Percentiles rank a stretch among this genome's conserved stretches.
Conservation (phyloP, 495 filamentous ascomycete genomes). For the Choiromyces venosus region DNA sequence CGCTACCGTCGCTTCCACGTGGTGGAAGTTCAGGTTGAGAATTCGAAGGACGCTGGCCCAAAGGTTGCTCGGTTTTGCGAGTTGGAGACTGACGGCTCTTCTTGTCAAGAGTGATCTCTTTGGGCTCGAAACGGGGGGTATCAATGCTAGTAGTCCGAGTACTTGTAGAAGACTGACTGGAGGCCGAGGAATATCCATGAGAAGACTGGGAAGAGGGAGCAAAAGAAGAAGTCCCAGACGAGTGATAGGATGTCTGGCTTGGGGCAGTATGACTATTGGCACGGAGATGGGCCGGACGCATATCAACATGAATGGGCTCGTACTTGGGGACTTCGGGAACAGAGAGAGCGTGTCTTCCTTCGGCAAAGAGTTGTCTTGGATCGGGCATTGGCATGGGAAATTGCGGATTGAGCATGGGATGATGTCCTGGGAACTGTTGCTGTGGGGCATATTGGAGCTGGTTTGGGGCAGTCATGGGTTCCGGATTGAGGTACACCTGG, state of each 20-base stretch:
- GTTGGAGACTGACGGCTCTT: slow-evolving; percentile 28
- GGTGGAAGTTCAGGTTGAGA: slow-evolving; percentile 29
- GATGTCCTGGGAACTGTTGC: slow-evolving; percentile 24
- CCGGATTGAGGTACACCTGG: slow-evolving; percentile 27
- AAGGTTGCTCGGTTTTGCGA: slow-evolving; percentile 15
- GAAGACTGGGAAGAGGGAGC: slow-evolving; percentile 36
- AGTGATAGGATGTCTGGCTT: slow-evolving; percentile 28
- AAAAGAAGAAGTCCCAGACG: slow-evolving; percentile 33
- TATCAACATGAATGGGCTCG: slow-evolving; percentile 25
- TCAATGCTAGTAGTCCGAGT: slow-evolving; percentile 40
- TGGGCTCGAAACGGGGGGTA: slow-evolving; percentile 37
- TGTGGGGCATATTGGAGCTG: slow-evolving; percentile 33
- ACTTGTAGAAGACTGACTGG: slow-evolving; percentile 36
- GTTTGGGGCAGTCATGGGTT: slow-evolving; percentile 8
- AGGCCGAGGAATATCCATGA: slow-evolving; percentile 39
- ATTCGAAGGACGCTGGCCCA: slow-evolving; percentile 22
- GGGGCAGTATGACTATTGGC: slow-evolving; percentile 17
- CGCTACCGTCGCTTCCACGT: slow-evolving; percentile 32
- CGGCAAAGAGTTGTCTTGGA: slow-evolving; percentile 15
- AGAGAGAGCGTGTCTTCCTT: slow-evolving; percentile 20
- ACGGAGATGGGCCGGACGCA: slow-evolving; percentile 28
- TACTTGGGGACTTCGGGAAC: slow-evolving; percentile 28
- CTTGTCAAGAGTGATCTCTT: slow-evolving; percentile 22
- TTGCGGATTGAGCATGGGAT: slow-evolving; percentile 15
- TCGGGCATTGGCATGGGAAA: slow-evolving; percentile 19